These are phyloP conservation scores for Juncus inflexus DNA, from an alignment of 176 grass and related monocot genomes.

Conservation along the genomic window DNA sequence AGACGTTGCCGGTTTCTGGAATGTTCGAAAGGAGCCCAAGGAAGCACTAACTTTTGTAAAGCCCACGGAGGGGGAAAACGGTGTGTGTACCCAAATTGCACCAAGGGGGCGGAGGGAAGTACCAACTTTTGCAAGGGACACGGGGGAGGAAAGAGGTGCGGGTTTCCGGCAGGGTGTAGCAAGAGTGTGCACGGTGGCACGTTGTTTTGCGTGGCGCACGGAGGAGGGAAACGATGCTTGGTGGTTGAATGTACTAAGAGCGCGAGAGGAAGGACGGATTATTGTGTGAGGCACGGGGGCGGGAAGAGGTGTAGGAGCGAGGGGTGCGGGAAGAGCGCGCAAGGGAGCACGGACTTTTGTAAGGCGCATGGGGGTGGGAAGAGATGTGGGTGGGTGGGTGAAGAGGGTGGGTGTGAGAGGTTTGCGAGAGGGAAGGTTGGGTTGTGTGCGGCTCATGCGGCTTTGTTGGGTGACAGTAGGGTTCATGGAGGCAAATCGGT, in stretches of 20 bases:
- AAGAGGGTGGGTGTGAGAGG: slow-evolving; percentile 36
- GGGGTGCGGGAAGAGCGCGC: slow-evolving; percentile 64
- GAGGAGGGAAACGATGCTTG: slow-evolving; percentile 77
- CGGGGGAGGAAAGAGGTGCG: slow-evolving; percentile 79
- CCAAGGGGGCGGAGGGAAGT: slow-evolving; percentile 79
- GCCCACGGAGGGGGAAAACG: slow-evolving; percentile 82
- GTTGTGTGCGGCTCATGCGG: slow-evolving; percentile 44
- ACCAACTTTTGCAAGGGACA: slow-evolving; percentile 80
- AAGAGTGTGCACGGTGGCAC: slow-evolving; percentile 90
- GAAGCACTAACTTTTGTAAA: slow-evolving; percentile 68
- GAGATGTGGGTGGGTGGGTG: slow-evolving; percentile 58
- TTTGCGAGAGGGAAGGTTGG: slow-evolving; percentile 61
- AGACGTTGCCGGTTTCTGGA: slow-evolving; percentile 48
- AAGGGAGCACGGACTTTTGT: slow-evolving; percentile 86
- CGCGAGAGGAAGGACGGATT: slow-evolving; percentile 61
- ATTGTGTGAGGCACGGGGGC: slow-evolving; percentile 79
- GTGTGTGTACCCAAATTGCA: slow-evolving; percentile 49
- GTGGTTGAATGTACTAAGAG: slow-evolving; percentile 59
- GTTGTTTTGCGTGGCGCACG: slow-evolving; percentile 68
- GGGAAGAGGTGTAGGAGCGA: slow-evolving; percentile 57
- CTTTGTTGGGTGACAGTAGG: slow-evolving; percentile 42
- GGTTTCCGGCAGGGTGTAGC: slow-evolving; percentile 40
- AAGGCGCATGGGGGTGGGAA: slow-evolving; percentile 77
- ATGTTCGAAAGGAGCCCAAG: slow-evolving; percentile 74
- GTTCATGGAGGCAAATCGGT: slow-evolving; percentile 50